These are phyloP conservation scores for Candida multigemmis DNA, from an alignment of 805 yeast species.

Conservation along the genomic window DNA sequence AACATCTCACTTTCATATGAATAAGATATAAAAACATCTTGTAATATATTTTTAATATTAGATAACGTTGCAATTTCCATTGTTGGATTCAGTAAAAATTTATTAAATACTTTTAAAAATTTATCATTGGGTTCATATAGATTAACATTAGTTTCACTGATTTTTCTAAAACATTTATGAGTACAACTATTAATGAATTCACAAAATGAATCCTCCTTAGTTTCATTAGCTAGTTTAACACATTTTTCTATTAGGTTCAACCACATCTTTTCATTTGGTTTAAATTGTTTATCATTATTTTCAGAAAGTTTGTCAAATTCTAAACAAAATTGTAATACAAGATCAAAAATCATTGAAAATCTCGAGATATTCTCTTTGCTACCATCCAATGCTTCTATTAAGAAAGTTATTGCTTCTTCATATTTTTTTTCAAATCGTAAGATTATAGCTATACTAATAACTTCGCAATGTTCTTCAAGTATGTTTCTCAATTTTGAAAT, in stretches of 20 bases:
- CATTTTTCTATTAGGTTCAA: slow-evolving; percentile 14
- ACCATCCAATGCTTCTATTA: slow-evolving; percentile 6
- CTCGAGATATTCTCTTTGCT: background rate
- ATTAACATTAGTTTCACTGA: slow-evolving; percentile 18
- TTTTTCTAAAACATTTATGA: slow-evolving; percentile 21
- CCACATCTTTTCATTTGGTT: slow-evolving; percentile 20
- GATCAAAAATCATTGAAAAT: slow-evolving; percentile 24
- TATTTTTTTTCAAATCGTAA: slow-evolving; percentile 11
- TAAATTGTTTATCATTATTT: slow-evolving; percentile 5
- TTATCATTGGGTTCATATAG: slow-evolving; percentile 9
- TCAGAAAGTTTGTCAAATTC: slow-evolving; percentile 6
- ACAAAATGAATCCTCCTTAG: background rate
- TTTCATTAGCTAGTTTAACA: slow-evolving; percentile 10
- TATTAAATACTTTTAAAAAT: slow-evolving; percentile 46
- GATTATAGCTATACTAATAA: slow-evolving; percentile 23
- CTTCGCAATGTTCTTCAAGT: slow-evolving; percentile 12
- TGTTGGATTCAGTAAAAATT: slow-evolving; percentile 41
- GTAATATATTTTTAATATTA: slow-evolving; percentile 50
- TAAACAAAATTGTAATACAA: slow-evolving; percentile 23
- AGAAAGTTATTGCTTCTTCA: slow-evolving; percentile 9
- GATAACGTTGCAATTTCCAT: slow-evolving; percentile 43
- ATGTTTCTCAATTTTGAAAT: slow-evolving; percentile 5
- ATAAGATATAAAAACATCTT: slow-evolving; percentile 57
- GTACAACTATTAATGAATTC: slow-evolving; percentile 16
- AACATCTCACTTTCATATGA: slow-evolving; percentile 54